Conservation (phyloP, 2,329 filamentous ascomycete genomes). For the Cephalotrichum gorgonifer region DNA sequence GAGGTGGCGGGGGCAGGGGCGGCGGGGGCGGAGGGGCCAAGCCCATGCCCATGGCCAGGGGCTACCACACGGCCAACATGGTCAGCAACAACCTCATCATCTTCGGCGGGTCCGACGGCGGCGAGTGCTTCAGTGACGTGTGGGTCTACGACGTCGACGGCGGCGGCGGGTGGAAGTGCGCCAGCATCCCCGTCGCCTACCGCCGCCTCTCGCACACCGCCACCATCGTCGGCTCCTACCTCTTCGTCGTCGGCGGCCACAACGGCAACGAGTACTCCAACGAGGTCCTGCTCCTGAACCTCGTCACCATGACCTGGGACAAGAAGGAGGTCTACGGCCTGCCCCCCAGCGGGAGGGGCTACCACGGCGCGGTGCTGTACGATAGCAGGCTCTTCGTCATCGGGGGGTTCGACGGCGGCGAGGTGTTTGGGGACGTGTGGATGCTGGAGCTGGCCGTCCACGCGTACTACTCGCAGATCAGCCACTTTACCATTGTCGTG, state of each 20-base stretch:
- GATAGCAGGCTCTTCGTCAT: slow-evolving; percentile 55
- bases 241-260: slow-evolving; percentile 61
- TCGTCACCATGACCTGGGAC: slow-evolving; percentile 68
- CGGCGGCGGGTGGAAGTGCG: slow-evolving; percentile 48
- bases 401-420: slow-evolving; percentile 57
- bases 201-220: slow-evolving; percentile 58
- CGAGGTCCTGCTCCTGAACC: slow-evolving; percentile 57
- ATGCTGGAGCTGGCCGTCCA: slow-evolving; percentile 59
- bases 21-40: slow-evolving; percentile 17
- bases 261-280: slow-evolving; percentile 61
- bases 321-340: slow-evolving; percentile 53
- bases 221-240: slow-evolving; percentile 58
- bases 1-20: slow-evolving; percentile 13
- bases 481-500: slow-evolving; percentile 58
- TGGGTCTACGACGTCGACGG: slow-evolving; percentile 62
- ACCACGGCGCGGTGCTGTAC: slow-evolving; percentile 56
- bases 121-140: slow-evolving; percentile 63
- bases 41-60: slow-evolving; percentile 49
- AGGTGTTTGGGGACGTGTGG: slow-evolving; percentile 59
- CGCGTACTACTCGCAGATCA: slow-evolving; percentile 64
- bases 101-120: slow-evolving; percentile 59
- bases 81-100: slow-evolving; percentile 63
- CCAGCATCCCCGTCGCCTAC: slow-evolving; percentile 49
- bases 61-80: slow-evolving; percentile 66
- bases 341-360: slow-evolving; percentile 52